Evolutionary conservation across 2,329 filamentous ascomycete species (phyloP).

Genomic region (Diaporthe nobilis): DNA sequence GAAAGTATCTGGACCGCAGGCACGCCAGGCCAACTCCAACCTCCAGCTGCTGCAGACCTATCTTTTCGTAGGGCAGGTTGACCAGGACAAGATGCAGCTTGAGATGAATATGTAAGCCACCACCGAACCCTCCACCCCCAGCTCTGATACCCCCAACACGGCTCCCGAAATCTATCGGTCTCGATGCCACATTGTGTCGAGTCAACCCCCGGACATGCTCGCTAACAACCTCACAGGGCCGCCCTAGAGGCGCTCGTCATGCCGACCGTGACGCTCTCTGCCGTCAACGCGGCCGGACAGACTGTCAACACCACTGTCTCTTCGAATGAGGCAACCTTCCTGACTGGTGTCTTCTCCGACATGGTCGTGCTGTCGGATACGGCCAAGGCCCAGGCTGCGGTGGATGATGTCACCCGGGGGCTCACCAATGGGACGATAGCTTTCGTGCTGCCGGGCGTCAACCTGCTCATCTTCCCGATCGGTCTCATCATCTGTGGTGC

Average conservation of each 20-base stretch:
- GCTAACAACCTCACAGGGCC: slow-evolving; percentile 57
- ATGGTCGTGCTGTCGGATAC: slow-evolving; percentile 67
- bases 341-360: slow-evolving; percentile 78
- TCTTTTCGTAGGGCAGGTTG: slow-evolving; percentile 78
- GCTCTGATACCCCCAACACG: neutral
- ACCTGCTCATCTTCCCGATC: slow-evolving; percentile 78
- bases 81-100: slow-evolving; percentile 66
- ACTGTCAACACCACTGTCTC: slow-evolving; percentile 75
- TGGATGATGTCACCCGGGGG: slow-evolving; percentile 60
- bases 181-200: neutral
- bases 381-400: slow-evolving; percentile 63
- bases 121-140: neutral
- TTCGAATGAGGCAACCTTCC: slow-evolving; percentile 78
- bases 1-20: slow-evolving; percentile 45
- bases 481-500: slow-evolving; percentile 76
- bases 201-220: neutral
- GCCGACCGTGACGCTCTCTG: slow-evolving; percentile 77
- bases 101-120: slow-evolving; percentile 73
- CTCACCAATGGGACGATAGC: slow-evolving; percentile 68
- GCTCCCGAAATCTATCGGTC: too few species aligned
- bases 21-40: slow-evolving; percentile 44
- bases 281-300: slow-evolving; percentile 64
- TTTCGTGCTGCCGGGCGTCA: slow-evolving; percentile 78
- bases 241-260: slow-evolving; percentile 75
- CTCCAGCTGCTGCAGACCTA: slow-evolving; percentile 72